These are phyloP conservation scores for Phallus indusiatus DNA, from an alignment of 768 basidiomycete genomes.

Conservation along the genomic window DNA sequence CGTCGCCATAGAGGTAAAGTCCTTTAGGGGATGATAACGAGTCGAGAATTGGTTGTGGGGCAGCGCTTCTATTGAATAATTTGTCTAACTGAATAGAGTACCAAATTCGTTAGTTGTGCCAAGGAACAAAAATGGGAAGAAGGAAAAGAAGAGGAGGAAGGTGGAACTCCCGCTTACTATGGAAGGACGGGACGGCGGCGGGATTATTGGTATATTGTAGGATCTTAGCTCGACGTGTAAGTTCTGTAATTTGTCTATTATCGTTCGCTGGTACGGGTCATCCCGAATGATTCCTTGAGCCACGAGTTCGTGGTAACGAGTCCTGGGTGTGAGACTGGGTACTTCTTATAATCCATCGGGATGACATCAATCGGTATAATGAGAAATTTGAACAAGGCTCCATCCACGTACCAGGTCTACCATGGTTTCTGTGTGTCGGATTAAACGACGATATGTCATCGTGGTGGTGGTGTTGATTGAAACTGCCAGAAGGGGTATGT, in stretches of 20 bases:
- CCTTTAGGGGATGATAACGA: constrained; percentile 57
- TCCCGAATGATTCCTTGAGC: constrained; percentile 45
- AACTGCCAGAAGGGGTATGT: no score
- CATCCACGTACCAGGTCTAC: no score
- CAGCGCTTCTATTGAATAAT: constrained; percentile 21
- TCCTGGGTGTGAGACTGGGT: constrained; percentile 8
- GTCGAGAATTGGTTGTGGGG: constrained; percentile 13
- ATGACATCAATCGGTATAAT: no score
- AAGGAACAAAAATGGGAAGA: no score
- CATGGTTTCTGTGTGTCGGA: no score
- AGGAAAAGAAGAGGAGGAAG: constrained; percentile 11
- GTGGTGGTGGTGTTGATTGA: no score
- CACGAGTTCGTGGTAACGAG: constrained; percentile 40
- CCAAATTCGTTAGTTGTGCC: constrained; percentile 1
- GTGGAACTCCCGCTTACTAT: constrained; percentile 23
- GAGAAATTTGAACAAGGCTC: no score
- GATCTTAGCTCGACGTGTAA: constrained; percentile 60
- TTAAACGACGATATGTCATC: no score
- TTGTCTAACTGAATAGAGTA: constrained; percentile 16
- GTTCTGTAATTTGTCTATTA: constrained; percentile 73
- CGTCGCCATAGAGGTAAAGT: constrained; percentile 91
- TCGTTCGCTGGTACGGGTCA: constrained; percentile 78
- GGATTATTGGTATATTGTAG: constrained; percentile 64
- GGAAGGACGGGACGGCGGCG: constrained; percentile 24
- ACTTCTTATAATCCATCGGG: no score